Evolutionary conservation across 805 yeast genomes (phyloP).

Genomic region (Metschnikowia hibisci): DNA sequence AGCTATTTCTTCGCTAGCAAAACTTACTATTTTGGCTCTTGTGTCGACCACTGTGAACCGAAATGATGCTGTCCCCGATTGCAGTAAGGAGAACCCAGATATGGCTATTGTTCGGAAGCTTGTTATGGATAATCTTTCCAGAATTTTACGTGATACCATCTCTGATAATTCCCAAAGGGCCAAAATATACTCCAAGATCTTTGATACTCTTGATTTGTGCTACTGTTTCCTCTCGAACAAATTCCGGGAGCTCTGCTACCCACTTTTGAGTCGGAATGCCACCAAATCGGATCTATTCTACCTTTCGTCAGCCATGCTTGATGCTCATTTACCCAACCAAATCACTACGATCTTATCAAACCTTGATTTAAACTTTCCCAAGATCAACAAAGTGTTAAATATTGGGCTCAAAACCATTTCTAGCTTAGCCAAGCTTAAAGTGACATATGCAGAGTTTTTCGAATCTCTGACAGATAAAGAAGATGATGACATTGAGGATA

Average conservation of each 20-base stretch:
- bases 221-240: slow-evolving; percentile 42
- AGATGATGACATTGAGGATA: slow-evolving; percentile 43
- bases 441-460: slow-evolving; percentile 54
- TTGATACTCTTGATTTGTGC: slow-evolving; percentile 49
- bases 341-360: slow-evolving; percentile 59
- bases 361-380: slow-evolving; percentile 72
- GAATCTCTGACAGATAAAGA: slow-evolving; percentile 51
- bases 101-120: slow-evolving; percentile 71
- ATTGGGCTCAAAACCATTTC: slow-evolving; percentile 57
- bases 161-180: slow-evolving; percentile 32
- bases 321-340: slow-evolving; percentile 55
- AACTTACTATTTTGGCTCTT: slow-evolving; percentile 57
- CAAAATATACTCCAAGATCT: slow-evolving; percentile 51
- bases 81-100: slow-evolving; percentile 59
- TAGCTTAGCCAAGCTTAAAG: slow-evolving; percentile 52
- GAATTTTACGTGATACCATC: slow-evolving; percentile 53
- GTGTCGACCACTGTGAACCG: slow-evolving; percentile 55
- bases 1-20: slow-evolving; percentile 59
- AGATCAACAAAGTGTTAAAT: slow-evolving; percentile 55
- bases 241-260: slow-evolving; percentile 38
- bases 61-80: slow-evolving; percentile 42
- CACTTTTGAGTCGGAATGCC: slow-evolving; percentile 44
- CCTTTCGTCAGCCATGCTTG: slow-evolving; percentile 63
- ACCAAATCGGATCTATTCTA: slow-evolving; percentile 59
- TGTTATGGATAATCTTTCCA: slow-evolving; percentile 63